Percentiles rank a stretch among this genome's conserved stretches.
Evolutionary conservation across 2,329 filamentous ascomycete genomes (phyloP).

Genomic region (Drechslerella stenobrocha): DNA sequence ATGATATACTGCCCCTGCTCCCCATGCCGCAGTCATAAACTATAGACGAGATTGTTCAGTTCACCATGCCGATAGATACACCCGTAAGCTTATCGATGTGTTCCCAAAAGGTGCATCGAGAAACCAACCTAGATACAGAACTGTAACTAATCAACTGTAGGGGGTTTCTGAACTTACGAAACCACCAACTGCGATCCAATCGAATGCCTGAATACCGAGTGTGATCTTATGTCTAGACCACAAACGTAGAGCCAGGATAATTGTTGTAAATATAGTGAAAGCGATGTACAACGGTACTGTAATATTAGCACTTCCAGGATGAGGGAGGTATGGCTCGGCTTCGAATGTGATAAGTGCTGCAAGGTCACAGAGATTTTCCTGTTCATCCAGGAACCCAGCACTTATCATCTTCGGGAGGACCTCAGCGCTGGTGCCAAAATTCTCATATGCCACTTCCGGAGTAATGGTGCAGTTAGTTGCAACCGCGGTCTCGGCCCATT

Average conservation of each 20-base stretch:
- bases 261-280: constrained; percentile 28
- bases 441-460: background rate
- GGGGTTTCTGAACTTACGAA: constrained; percentile 27
- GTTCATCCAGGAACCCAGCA: background rate
- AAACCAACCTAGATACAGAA: too few species aligned
- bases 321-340: constrained; percentile 10
- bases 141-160: too few species aligned
- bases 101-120: background rate
- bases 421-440: constrained; percentile 13
- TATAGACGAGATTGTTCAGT: too few species aligned
- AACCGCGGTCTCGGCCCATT: constrained; percentile 15
- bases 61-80: too few species aligned
- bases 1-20: constrained; percentile 10
- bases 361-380: constrained; percentile 5
- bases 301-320: constrained; percentile 15
- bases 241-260: constrained; percentile 33
- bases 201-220: constrained; percentile 32
- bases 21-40: constrained; percentile 28
- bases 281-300: constrained; percentile 25
- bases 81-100: background rate
- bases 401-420: constrained; percentile 7
- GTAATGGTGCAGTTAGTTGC: constrained; percentile 13
- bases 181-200: constrained; percentile 29
- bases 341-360: too few species aligned
- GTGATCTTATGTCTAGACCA: constrained; percentile 44